Percentiles rank a stretch among this genome's conserved stretches.
Evolutionary conservation across 2,329 filamentous ascomycete species (phyloP).

Genomic region (Exophiala viscosa): DNA sequence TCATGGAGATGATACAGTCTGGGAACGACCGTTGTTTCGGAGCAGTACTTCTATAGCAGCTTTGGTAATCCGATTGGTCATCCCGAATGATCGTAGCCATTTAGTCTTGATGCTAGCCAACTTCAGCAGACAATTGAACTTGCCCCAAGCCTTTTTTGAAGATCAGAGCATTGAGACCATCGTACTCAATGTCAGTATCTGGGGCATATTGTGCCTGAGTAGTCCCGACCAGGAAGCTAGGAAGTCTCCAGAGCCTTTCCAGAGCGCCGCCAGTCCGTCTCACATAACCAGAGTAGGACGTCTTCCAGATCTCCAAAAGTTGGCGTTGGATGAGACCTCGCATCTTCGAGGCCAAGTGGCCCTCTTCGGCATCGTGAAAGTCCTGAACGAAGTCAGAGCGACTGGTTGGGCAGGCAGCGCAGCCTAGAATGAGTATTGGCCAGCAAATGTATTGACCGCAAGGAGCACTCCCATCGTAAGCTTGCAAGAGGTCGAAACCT

Average conservation of each 20-base stretch:
- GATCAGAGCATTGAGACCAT: slow-evolving; percentile 19
- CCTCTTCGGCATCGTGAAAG: neutral
- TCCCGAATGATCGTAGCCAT: neutral
- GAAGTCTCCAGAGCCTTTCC: slow-evolving; percentile 18
- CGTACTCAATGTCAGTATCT: slow-evolving; percentile 6
- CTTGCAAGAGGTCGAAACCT: slow-evolving; percentile 7
- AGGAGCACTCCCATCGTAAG: slow-evolving; percentile 11
- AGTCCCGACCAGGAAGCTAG: slow-evolving; percentile 2
- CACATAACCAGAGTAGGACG: slow-evolving; percentile 22
- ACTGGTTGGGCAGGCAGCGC: slow-evolving; percentile 15
- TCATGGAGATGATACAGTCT: too few species aligned
- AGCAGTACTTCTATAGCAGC: too few species aligned
- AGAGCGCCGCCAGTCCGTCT: slow-evolving; percentile 13
- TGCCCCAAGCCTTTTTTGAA: slow-evolving; percentile 14
- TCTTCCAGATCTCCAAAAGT: slow-evolving; percentile 21
- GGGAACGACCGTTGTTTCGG: neutral
- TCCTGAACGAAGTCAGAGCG: neutral
- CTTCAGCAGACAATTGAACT: neutral
- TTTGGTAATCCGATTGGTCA: neutral
- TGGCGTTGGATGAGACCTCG: slow-evolving; percentile 11
- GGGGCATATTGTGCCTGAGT: neutral
- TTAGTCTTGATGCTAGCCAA: neutral
- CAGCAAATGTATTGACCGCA: slow-evolving; percentile 24
- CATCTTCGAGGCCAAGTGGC: slow-evolving; percentile 3
- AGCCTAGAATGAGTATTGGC: slow-evolving; percentile 21